Base-by-base conservation (phyloP, 2,329 filamentous ascomycete genomes). In the Trematosphaeria pertusa region DNA sequence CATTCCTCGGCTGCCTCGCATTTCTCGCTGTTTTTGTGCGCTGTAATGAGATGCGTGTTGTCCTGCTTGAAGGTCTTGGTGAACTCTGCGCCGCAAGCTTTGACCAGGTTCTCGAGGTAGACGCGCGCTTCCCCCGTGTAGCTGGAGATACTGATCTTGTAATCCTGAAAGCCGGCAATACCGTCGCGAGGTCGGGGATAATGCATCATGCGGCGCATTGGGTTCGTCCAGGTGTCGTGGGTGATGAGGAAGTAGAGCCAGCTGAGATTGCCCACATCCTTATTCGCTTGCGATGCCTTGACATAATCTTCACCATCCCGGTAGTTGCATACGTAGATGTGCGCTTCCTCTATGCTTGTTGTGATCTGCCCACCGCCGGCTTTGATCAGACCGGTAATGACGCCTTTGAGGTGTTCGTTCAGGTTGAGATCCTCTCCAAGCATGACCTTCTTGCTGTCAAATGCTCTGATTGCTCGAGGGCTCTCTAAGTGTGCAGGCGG, bases 201-300 rank as follows among this genome's bases (percentile, higher is more conserved):
- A 67, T 99, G 94, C 18, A 99, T 78, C 21, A 97, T 79, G 38
- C 91, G 86, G 33, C 85, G 84, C 48, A 91, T 78, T 0, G 94
- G 93, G 10, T 88, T 92, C 1, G 89, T 93, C 89, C 92, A 99
- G 52, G 85, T 80, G 65, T 96, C 92, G 59, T 88, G 85, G 2
- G 90, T 90, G 65, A 97, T 95, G 43, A 99, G 78, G 70, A 93
- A 87, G 70, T 94, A 97, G 10, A 99, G 79, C 94, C 94, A 99
- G 0, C 91, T 86, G 17, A 99, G 77, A 66, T 95, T 99, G 12
- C 92, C 94, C 10, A 99, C 89, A 32, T 92, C 86, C 61, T 93
- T 96, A 44, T 85, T 84, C 10, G 81, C 78, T 60, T 88, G 86
- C 0, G 91, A 88, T 4, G 94, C 93, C 32, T 80, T 77, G 19